Evolutionary conservation across 2,329 filamentous ascomycete genomes (phyloP).

Genomic region (Akanthomyces muscarius): DNA sequence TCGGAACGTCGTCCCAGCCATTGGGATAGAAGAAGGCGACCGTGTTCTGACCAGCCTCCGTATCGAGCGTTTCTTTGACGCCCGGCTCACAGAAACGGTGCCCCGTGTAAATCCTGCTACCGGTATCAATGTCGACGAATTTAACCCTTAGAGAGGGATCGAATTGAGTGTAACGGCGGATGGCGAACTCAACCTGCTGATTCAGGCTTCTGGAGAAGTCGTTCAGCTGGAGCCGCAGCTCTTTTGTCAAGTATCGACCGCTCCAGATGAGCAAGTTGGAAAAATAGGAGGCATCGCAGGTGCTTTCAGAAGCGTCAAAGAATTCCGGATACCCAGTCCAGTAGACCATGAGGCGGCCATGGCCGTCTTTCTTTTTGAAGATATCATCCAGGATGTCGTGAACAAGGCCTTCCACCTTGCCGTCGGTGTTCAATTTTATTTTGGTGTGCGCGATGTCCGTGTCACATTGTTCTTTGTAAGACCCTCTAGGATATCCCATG

Average conservation of each 20-base stretch:
- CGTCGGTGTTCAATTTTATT: too few relatives aligned
- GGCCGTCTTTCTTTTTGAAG: neutral
- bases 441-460: too few relatives aligned
- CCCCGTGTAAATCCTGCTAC: neutral
- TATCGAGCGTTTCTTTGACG: neutral
- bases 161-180: neutral
- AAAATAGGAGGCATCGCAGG: neutral
- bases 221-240: neutral
- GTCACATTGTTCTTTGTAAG: too few relatives aligned
- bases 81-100: neutral
- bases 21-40: constrained; percentile 1
- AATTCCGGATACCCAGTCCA: constrained; percentile 7
- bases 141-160: neutral
- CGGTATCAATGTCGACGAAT: neutral
- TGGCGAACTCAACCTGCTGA: neutral
- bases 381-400: constrained; percentile 9
- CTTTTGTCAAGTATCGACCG: neutral
- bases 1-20: neutral
- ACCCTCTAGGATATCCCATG: too few relatives aligned
- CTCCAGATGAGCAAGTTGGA: neutral
- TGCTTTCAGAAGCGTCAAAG: neutral
- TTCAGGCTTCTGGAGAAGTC: neutral
- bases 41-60: neutral
- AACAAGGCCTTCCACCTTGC: neutral
- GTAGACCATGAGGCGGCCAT: neutral